Evolutionary conservation across 192 early-diverging fungal genomes (phyloP).

Genomic region (Umbelopsis isabellina): DNA sequence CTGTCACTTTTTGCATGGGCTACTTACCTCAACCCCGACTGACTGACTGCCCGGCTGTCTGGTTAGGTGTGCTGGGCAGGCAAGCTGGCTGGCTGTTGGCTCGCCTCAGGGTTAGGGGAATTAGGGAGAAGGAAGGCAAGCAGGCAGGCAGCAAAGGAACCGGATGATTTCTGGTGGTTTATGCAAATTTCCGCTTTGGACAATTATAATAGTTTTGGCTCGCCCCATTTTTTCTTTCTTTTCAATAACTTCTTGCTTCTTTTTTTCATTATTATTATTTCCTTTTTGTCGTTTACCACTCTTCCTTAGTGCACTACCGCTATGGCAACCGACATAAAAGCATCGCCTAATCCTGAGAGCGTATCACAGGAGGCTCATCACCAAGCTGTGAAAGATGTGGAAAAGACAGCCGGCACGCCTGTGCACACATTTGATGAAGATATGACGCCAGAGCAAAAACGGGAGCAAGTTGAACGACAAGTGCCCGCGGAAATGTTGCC

Average conservation of each 20-base stretch:
- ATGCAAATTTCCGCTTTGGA: conserved; percentile 19
- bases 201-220: background rate
- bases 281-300: background rate
- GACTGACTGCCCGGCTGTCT: no score
- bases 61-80: no score
- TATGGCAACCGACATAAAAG: background rate
- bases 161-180: background rate
- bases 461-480: conserved; percentile 13
- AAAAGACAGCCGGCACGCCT: conserved; percentile 12
- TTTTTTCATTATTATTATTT: background rate
- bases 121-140: background rate
- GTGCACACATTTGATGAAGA: conserved; percentile 20
- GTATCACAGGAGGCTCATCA: background rate
- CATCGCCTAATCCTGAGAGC: background rate
- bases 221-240: background rate
- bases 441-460: conserved; percentile 23
- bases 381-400: background rate
- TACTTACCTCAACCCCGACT: no score
- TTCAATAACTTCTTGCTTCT: background rate
- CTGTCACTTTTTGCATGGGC: no score
- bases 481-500: conserved; percentile 36
- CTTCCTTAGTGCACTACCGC: background rate
- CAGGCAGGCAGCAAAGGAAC: no score
- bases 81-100: no score
- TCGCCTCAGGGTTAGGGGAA: background rate